Percentiles rank a stretch among this genome's conserved stretches.
Evolutionary conservation across 345 rosid genomes (phyloP).

Genomic region (Rhizophora apiculata): DNA sequence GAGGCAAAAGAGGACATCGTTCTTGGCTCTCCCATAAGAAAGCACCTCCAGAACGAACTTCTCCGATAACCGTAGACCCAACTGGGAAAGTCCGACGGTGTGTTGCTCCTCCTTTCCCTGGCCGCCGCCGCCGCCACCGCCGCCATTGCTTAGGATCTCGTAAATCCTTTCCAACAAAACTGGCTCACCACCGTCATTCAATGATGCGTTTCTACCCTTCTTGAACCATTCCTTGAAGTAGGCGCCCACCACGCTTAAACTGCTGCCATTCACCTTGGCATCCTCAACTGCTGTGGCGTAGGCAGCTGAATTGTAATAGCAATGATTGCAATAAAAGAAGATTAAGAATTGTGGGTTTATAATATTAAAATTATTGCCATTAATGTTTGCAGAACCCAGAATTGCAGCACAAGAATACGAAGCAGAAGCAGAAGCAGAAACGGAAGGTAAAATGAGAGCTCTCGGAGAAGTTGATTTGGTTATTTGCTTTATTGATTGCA

Average conservation of each 20-base stretch:
- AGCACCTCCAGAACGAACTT: conserved; percentile 60
- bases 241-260: conserved; percentile 31
- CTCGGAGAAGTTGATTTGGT: conserved; percentile 10
- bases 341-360: neutral
- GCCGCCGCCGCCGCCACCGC: conserved; percentile 24
- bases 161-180: conserved; percentile 40
- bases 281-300: neutral
- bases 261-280: neutral
- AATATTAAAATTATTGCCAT: neutral
- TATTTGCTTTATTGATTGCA: conserved; percentile 8
- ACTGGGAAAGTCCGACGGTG: conserved; percentile 35
- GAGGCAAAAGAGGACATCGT: conserved; percentile 60
- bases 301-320: conserved; percentile 2
- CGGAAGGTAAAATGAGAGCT: neutral
- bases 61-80: conserved; percentile 54
- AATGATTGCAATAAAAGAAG: neutral
- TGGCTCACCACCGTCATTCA: conserved; percentile 14
- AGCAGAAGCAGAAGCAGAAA: neutral
- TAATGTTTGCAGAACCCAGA: too few relatives aligned
- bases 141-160: conserved; percentile 29
- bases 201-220: neutral
- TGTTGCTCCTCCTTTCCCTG: neutral
- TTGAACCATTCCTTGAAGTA: conserved; percentile 66
- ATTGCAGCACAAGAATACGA: neutral
- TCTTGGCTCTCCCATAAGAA: conserved; percentile 29